Evolutionary conservation across 352 stramenopile species (phyloP).

Genomic region (Pseudoperonospora humuli): DNA sequence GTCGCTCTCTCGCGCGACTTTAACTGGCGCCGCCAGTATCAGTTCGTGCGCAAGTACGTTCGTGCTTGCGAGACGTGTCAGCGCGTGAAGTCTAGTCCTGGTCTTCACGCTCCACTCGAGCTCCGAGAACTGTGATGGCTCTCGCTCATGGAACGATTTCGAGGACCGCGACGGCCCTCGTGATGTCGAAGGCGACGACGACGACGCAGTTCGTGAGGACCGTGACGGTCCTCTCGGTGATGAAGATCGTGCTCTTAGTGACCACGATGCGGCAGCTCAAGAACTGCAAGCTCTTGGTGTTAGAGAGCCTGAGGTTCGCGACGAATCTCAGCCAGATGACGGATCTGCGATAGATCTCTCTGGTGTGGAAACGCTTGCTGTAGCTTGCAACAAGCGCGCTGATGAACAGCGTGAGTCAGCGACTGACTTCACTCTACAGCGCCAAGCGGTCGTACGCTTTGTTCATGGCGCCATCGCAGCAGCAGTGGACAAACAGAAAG

Average conservation of each 20-base stretch:
- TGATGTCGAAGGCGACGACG: no score
- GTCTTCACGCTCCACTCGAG: background rate
- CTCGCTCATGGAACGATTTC: background rate
- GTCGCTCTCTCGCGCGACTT: conserved; percentile 6
- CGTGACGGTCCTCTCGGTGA: no score
- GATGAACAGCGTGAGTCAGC: background rate
- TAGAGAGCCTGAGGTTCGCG: no score
- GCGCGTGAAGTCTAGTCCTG: conserved; percentile 7
- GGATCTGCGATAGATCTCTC: background rate
- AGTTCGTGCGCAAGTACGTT: background rate
- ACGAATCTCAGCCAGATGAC: no score
- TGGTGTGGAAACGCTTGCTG: background rate
- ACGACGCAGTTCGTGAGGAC: no score
- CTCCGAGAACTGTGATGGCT: background rate
- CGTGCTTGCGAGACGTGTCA: conserved; percentile 5
- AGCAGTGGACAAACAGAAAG: background rate
- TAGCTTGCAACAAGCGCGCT: background rate
- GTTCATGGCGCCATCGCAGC: background rate
- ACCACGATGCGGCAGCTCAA: no score
- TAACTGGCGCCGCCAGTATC: conserved; percentile 12
- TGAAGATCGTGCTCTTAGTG: no score
- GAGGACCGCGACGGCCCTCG: no score
- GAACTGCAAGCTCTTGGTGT: no score
- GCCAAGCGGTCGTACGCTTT: background rate
- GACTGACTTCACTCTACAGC: background rate